Evolutionary conservation across 2,329 filamentous ascomycete genomes (phyloP), one percentile per base, ranked within the genome.

Genomic region (Aspergillus costaricaensis): DNA sequence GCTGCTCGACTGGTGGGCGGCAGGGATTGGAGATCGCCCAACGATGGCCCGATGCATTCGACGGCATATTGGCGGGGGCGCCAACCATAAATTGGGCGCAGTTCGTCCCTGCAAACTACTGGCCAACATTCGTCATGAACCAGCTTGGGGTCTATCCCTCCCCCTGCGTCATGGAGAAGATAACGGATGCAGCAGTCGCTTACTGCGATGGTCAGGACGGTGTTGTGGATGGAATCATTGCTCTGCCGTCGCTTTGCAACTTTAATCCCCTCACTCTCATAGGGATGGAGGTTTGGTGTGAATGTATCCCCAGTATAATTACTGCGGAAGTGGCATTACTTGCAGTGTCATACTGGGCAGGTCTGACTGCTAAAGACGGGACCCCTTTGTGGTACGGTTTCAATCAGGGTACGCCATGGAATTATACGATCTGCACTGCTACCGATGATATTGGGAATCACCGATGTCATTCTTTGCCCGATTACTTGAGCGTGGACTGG

Each of bases 41-140:
- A 63, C 65, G 72, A 4, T 86, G 80, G 61, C 84, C 86, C 0
- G 75, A 80, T 0, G 83, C 85, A 55, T 87, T 86, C 57, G 83
- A 87, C 64, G 85, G 85, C 15, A 78, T 84, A 9, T 63, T 86
- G 1, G 80, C 84, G 10, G 56, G 21, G 3, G 82, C 78, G 80
- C 79, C 71, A 70, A 72, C 54, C 78, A 82, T 67, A 66, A 85
- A 27, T 75, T 79, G 63, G 57, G 15, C 64, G 62, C 19, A 66
- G 61, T 39, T 78, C 68, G 56, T 76, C 2, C 50, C 58, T 2
- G 56, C 63, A 1, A 61, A 55, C 4, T 58, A 57, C 51, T 69
- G 62, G 56, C 27, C 53, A 12, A 27, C 15, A 14, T 8, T 38
- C 3, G 57, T 60, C 9, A 62, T 62, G 62, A 53, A 58, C 30